Conservation (phyloP, 306 rosid species). For the Purshia tridentata region DNA sequence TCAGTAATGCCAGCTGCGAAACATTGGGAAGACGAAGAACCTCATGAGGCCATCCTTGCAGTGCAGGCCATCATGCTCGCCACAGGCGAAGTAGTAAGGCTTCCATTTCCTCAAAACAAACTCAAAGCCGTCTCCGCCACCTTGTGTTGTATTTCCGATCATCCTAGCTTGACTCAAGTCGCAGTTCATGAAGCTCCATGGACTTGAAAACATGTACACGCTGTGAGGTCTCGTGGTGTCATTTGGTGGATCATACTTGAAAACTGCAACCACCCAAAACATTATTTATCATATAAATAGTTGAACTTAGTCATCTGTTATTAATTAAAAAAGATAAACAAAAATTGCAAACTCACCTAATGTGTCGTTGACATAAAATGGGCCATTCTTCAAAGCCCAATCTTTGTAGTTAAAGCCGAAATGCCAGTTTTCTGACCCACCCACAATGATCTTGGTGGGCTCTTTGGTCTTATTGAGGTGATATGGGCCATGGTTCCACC, state of each 20-base stretch:
- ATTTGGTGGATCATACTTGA: constrained; percentile 67
- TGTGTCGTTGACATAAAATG: constrained; percentile 60
- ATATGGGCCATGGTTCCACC: neutral
- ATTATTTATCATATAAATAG: too few relatives aligned
- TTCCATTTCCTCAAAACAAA: constrained; percentile 47
- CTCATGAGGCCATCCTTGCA: constrained; percentile 69
- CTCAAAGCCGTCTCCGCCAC: constrained; percentile 54
- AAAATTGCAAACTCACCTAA: constrained; percentile 36
- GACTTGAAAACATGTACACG: constrained; percentile 49
- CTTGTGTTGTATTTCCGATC: constrained; percentile 44
- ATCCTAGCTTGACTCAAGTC: constrained; percentile 43
- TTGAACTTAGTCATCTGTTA: too few relatives aligned
- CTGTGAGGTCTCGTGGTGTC: constrained; percentile 44
- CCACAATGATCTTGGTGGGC: constrained; percentile 42
- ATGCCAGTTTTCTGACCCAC: constrained; percentile 58
- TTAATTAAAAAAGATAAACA: neutral
- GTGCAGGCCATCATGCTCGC: constrained; percentile 52
- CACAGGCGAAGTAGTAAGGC: constrained; percentile 64
- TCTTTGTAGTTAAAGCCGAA: constrained; percentile 49
- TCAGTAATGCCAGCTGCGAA: constrained; percentile 38
- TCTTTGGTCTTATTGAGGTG: constrained; percentile 13
- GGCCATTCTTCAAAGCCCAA: constrained; percentile 52
- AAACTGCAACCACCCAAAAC: constrained; percentile 51
- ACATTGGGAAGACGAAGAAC: constrained; percentile 49
- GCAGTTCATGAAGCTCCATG: constrained; percentile 49